Evolutionary conservation across 2,329 filamentous ascomycete species (phyloP).

Genomic region (Arthroderma sp.): DNA sequence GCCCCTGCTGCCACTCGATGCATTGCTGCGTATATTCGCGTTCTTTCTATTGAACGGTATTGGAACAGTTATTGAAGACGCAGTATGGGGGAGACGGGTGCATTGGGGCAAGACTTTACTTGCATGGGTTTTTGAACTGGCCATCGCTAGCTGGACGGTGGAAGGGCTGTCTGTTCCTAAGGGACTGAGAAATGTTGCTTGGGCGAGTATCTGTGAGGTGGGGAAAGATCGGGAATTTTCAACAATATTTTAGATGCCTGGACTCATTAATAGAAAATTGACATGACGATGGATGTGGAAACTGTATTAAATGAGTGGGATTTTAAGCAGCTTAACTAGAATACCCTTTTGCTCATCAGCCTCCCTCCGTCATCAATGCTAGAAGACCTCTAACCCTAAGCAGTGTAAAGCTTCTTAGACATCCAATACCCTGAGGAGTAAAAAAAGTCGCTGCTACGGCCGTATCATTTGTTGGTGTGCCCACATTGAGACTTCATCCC

Average conservation of each 20-base stretch:
- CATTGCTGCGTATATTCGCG: constrained; percentile 20
- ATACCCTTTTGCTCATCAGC: too few species aligned
- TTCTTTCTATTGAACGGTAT: constrained; percentile 32
- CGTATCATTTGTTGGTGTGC: too few species aligned
- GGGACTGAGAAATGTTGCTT: constrained; percentile 12
- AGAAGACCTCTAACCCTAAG: too few species aligned
- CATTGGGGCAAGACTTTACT: constrained; percentile 15
- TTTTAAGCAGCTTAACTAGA: too few species aligned
- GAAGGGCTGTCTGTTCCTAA: constrained; percentile 15
- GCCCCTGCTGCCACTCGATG: constrained; percentile 22
- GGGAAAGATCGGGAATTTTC: constrained; percentile 2
- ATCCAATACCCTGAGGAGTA: too few species aligned
- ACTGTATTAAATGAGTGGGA: too few species aligned
- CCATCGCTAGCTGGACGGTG: constrained; percentile 17
- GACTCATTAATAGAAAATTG: too few species aligned
- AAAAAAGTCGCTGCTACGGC: too few species aligned
- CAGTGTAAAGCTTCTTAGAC: too few species aligned
- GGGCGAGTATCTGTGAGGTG: constrained; percentile 12
- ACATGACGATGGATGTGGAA: too few species aligned
- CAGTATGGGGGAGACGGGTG: constrained; percentile 14
- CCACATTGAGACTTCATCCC: too few species aligned
- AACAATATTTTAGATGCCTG: neutral
- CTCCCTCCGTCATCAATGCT: too few species aligned
- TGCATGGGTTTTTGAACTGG: constrained; percentile 18
- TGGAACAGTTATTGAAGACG: constrained; percentile 19